Conservation (phyloP, 2,329 filamentous ascomycete genomes). For the Alternaria tenuissima region DNA sequence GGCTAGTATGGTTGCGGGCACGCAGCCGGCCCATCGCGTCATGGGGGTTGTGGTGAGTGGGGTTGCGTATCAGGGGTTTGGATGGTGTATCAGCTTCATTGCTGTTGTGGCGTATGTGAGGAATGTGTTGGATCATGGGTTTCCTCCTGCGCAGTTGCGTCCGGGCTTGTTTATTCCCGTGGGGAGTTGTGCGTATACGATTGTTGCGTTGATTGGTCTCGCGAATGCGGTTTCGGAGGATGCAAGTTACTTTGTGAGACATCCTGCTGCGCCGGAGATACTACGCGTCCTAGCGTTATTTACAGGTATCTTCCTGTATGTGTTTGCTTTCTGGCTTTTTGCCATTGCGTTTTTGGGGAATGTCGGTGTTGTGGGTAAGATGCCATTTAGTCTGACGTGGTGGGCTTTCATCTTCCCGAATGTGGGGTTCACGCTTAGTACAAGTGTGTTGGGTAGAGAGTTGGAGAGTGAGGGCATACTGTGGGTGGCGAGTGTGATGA, state of each 20-base stretch:
- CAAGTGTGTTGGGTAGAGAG: constrained; percentile 44
- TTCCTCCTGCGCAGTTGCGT: no score
- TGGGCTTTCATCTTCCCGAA: constrained; percentile 63
- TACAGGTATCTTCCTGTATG: no score
- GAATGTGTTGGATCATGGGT: no score
- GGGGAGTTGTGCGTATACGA: no score
- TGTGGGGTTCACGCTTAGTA: constrained; percentile 51
- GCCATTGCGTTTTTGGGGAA: constrained; percentile 44
- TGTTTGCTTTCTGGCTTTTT: constrained; percentile 48
- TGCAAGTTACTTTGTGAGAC: no score
- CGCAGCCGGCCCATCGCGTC: constrained; percentile 43
- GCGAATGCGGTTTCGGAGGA: no score
- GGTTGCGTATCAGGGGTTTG: constrained; percentile 72
- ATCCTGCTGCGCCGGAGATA: no score
- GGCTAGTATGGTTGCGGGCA: neutral
- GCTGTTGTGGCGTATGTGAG: constrained; percentile 65
- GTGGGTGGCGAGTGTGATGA: constrained; percentile 21
- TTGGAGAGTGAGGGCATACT: constrained; percentile 44
- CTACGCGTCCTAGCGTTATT: no score
- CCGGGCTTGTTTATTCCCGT: no score
- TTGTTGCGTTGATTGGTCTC: no score
- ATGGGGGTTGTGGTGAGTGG: constrained; percentile 71
- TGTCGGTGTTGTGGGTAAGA: constrained; percentile 20
- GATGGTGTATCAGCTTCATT: constrained; percentile 69
- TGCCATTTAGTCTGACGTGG: constrained; percentile 65